Percentiles rank a stretch among this genome's conserved stretches.
These are phyloP conservation scores for Meyerozyma carpophila DNA, from an alignment of 1,139 yeast species.

Conservation along the genomic window DNA sequence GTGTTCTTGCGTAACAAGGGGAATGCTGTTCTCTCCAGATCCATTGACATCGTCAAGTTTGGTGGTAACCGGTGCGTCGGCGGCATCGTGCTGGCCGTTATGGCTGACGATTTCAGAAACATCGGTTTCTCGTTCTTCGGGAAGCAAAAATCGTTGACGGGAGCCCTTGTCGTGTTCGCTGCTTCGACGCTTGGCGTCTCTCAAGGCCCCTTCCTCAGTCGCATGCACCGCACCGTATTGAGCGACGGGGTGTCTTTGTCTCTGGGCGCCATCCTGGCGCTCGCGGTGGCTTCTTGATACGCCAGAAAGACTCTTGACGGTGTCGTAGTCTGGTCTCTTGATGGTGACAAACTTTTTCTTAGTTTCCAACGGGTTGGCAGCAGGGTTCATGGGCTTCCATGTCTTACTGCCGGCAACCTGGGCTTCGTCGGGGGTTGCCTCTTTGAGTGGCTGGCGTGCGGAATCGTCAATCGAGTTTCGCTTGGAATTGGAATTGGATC, in stretches of 20 bases:
- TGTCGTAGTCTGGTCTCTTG: conserved; percentile 40
- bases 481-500: conserved; percentile 29
- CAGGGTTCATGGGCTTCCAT: conserved; percentile 63
- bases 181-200: conserved; percentile 22
- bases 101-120: conserved; percentile 18
- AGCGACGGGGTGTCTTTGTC: neutral
- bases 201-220: conserved; percentile 48
- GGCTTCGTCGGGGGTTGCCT: neutral
- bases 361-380: conserved; percentile 76
- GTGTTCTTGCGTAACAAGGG: conserved; percentile 10
- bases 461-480: conserved; percentile 31
- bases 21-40: neutral
- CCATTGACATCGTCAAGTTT: neutral
- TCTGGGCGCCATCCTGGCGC: conserved; percentile 4
- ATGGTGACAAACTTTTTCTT: conserved; percentile 66
- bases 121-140: conserved; percentile 26
- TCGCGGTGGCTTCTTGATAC: neutral
- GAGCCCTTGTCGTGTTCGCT: conserved; percentile 6
- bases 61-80: neutral
- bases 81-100: conserved; percentile 1
- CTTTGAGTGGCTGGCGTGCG: neutral
- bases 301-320: conserved; percentile 1
- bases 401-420: conserved; percentile 14
- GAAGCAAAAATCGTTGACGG: conserved; percentile 14
- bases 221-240: conserved; percentile 39